A percentile compares a stretch with the other conserved stretches of the same genome.
phyloP scores from a whole-genome alignment of 768 basidiomycete species.

The Chiua virens region DNA sequence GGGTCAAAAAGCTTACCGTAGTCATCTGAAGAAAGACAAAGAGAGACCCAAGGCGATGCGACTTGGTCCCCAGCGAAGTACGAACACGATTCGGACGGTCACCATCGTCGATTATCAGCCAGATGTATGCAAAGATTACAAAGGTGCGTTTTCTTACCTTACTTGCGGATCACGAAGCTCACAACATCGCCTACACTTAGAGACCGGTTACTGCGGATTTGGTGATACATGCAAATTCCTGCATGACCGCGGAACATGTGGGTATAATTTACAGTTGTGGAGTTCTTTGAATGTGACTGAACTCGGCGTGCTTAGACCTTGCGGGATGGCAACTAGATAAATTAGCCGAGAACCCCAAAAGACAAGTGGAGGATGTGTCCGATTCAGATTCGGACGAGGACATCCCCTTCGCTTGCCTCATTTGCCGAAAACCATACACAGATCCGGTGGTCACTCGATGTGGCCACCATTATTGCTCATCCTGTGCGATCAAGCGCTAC shows the following conservation, averaged over 20 bases:
- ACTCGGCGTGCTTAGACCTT: constrained; percentile 57
- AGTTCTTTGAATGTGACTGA: constrained; percentile 7
- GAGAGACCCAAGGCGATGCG: constrained; percentile 89
- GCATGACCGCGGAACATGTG: constrained; percentile 95
- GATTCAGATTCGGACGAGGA: constrained; percentile 80
- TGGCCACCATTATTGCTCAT: constrained; percentile 94
- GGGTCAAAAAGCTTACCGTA: constrained; percentile 80
- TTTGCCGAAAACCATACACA: constrained; percentile 92
- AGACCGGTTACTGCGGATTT: constrained; percentile 98
- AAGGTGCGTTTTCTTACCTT: constrained; percentile 59
- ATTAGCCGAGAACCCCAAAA: constrained; percentile 74
- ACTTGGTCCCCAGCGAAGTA: constrained; percentile 73
- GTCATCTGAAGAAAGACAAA: constrained; percentile 77
- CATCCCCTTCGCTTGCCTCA: constrained; percentile 96
- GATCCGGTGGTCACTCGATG: constrained; percentile 96
- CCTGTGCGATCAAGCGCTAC: constrained; percentile 94
- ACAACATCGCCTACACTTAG: constrained; percentile 40
- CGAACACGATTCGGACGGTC: constrained; percentile 86
- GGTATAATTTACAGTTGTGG: constrained; percentile 32
- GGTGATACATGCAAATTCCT: constrained; percentile 99
- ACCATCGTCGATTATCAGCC: constrained; percentile 98
- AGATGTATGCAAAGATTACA: constrained; percentile 99
- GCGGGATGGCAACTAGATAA: constrained; percentile 99
- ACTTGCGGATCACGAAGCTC: constrained; percentile 17
- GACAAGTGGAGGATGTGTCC: constrained; percentile 53